Percentiles rank a stretch among this genome's conserved stretches.
Conservation (phyloP, 805 yeast genomes). For the Lipomyces starkeyi region DNA sequence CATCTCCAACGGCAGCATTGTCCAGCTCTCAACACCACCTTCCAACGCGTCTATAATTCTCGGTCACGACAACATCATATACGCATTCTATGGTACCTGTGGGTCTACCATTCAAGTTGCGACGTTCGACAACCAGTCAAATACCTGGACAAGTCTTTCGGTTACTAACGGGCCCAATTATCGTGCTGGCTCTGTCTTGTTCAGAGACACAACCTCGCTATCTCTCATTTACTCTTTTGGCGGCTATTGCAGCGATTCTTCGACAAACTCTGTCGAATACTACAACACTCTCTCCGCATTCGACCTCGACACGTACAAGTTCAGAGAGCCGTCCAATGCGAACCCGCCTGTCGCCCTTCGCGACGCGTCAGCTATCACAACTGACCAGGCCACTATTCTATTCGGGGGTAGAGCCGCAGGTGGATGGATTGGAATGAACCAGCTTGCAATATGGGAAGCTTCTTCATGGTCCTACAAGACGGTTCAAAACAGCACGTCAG, state of each 20-base stretch:
- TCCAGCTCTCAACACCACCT: conserved; percentile 42
- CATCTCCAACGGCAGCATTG: conserved; percentile 20
- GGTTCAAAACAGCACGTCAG: conserved; percentile 41
- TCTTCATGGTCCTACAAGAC: conserved; percentile 67
- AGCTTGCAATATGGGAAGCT: conserved; percentile 71
- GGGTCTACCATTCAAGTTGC: conserved; percentile 22
- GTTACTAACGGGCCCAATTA: conserved; percentile 13
- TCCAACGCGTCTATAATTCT: conserved; percentile 42
- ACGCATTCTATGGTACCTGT: conserved; percentile 41
- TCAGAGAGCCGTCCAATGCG: conserved; percentile 21
- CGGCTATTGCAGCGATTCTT: conserved; percentile 27
- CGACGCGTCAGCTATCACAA: conserved; percentile 39
- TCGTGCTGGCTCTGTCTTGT: conserved; percentile 19
- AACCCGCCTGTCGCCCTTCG: conserved; percentile 42
- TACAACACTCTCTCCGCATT: conserved; percentile 28
- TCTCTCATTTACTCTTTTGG: conserved; percentile 31
- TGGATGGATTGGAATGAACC: conserved; percentile 78
- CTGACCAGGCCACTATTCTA: conserved; percentile 43
- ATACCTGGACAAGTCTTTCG: conserved; percentile 16
- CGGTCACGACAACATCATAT: conserved; percentile 37
- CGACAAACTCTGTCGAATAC: conserved; percentile 7
- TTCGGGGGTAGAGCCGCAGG: conserved; percentile 67
- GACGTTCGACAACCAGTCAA: conserved; percentile 6
- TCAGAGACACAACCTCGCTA: conserved; percentile 15
- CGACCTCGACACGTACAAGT: conserved; percentile 11